Percentiles rank a stretch among this genome's conserved stretches.
phyloP scores from a whole-genome alignment of 257 asterid species.

The Penstemon barbatus region DNA sequence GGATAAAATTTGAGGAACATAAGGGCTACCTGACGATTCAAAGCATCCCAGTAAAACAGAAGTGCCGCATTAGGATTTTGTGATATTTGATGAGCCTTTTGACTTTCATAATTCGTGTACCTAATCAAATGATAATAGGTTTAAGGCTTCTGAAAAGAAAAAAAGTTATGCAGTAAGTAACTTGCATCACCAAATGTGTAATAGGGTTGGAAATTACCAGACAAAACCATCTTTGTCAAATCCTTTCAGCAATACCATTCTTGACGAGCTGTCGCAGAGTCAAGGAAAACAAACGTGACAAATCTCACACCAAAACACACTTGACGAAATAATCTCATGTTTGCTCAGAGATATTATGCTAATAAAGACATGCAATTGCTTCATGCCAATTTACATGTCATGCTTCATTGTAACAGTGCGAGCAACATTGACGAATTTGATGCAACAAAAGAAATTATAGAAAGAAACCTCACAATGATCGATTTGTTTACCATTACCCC shows the following conservation, averaged over 20 bases:
- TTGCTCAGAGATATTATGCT: constrained; percentile 4
- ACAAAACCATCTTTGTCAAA: constrained; percentile 64
- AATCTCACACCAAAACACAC: background rate
- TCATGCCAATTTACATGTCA: constrained; percentile 17
- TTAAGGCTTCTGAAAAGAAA: constrained; percentile 16
- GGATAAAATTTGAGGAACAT: constrained; percentile 13
- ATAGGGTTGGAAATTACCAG: constrained; percentile 52
- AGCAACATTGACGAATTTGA: background rate
- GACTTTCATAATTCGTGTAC: constrained; percentile 76
- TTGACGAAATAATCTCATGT: constrained; percentile 3
- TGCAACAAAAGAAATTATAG: constrained; percentile 1
- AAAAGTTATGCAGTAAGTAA: constrained; percentile 8
- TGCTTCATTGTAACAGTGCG: constrained; percentile 8
- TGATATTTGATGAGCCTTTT: constrained; percentile 64
- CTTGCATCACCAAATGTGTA: constrained; percentile 22
- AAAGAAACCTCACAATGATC: background rate
- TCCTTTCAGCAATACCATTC: constrained; percentile 76
- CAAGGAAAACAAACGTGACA: background rate
- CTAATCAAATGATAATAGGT: constrained; percentile 40
- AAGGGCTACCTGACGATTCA: constrained; percentile 71
- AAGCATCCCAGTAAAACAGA: constrained; percentile 66
- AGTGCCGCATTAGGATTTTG: constrained; percentile 79
- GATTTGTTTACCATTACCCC: background rate
- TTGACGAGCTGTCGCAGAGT: constrained; percentile 60
- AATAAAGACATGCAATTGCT: constrained; percentile 4